These are phyloP conservation scores for Amylocystis lapponica DNA, from an alignment of 768 basidiomycete genomes.

Conservation along the genomic window DNA sequence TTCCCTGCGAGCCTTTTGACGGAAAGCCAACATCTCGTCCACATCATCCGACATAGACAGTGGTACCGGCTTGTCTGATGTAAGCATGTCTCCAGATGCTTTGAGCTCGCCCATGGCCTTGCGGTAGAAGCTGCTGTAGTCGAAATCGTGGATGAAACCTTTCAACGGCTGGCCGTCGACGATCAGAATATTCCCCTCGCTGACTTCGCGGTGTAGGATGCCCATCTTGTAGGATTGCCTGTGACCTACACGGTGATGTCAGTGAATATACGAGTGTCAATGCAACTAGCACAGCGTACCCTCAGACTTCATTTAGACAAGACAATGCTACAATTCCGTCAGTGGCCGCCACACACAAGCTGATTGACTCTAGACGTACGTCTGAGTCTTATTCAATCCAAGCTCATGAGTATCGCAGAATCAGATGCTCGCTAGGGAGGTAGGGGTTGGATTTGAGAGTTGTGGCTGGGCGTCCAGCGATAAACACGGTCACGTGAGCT, in stretches of 20 bases:
- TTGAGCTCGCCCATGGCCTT: background rate
- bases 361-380: too few species aligned
- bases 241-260: conserved; percentile 8
- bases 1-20: background rate
- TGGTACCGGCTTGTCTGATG: background rate
- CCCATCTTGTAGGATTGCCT: conserved; percentile 3
- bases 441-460: too few species aligned
- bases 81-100: background rate
- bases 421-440: too few species aligned
- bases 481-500: too few species aligned
- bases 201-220: conserved; percentile 16
- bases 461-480: too few species aligned
- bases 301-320: too few species aligned
- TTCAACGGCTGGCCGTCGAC: background rate
- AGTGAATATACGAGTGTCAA: too few species aligned
- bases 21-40: background rate
- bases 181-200: conserved; percentile 17
- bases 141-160: conserved; percentile 5
- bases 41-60: background rate
- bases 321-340: too few species aligned
- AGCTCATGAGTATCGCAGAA: too few species aligned
- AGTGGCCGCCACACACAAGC: too few species aligned
- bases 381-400: too few species aligned
- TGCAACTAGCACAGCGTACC: too few species aligned
- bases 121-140: conserved; percentile 3